Percentiles rank a stretch among this genome's conserved stretches.
Evolutionary conservation across 768 basidiomycete species (phyloP).

Genomic region (Tephrocybe sp.): DNA sequence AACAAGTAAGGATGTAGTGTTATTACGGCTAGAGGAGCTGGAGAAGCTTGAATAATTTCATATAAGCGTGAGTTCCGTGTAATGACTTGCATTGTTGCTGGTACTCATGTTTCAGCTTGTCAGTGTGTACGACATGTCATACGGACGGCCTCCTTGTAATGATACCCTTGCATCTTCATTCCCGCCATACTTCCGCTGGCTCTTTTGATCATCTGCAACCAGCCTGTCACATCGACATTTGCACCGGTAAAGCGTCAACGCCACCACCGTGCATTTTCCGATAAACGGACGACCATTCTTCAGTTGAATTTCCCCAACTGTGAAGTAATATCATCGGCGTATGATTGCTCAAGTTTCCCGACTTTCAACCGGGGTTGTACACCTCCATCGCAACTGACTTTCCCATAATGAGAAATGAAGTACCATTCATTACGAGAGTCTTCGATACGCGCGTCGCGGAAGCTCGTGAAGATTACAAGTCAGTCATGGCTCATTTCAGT

Average conservation of each 20-base stretch:
- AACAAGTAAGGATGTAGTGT: constrained; percentile 94
- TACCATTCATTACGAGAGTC: too few relatives aligned
- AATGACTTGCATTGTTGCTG: neutral
- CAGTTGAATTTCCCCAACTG: neutral
- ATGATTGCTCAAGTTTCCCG: neutral
- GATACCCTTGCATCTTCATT: constrained; percentile 14
- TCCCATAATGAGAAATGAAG: neutral
- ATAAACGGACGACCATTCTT: constrained; percentile 8
- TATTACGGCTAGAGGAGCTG: constrained; percentile 85
- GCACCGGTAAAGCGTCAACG: neutral
- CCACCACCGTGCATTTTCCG: constrained; percentile 13
- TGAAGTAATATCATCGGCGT: neutral
- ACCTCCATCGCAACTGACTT: neutral
- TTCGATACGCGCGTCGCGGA: too few relatives aligned
- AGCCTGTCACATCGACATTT: neutral
- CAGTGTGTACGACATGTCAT: constrained; percentile 3
- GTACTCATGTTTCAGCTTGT: neutral
- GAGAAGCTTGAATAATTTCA: constrained; percentile 80
- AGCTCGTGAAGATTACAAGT: neutral
- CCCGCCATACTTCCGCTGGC: neutral
- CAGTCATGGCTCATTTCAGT: neutral
- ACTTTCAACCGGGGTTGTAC: constrained; percentile 1
- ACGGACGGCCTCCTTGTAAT: constrained; percentile 1
- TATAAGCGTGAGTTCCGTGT: constrained; percentile 3
- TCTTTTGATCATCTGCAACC: neutral